A percentile compares a stretch with the other conserved stretches of the same genome.
phyloP scores from a whole-genome alignment of 306 rosid genomes.

The Cucumis hystrix region DNA sequence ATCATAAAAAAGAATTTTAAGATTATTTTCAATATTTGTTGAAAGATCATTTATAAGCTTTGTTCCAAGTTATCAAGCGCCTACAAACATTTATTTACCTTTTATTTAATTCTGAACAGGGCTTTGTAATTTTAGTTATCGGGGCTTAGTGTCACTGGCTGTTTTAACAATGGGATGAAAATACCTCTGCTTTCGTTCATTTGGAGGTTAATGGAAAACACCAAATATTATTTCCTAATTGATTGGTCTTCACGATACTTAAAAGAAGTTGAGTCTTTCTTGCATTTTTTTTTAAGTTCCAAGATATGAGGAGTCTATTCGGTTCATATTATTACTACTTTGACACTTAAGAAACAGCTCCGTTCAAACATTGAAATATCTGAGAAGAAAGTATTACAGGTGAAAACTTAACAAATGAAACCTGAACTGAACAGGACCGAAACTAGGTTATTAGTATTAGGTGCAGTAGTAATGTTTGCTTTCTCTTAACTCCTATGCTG shows the following conservation, averaged over 20 bases:
- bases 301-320: not conserved
- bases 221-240: too few relatives aligned
- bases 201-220: too few relatives aligned
- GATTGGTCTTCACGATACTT: not conserved
- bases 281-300: not conserved
- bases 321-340: not conserved
- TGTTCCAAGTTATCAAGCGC: too few relatives aligned
- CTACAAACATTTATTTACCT: too few relatives aligned
- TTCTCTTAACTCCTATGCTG: constrained; percentile 14
- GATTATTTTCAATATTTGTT: too few relatives aligned
- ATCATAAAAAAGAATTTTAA: not conserved
- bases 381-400: not conserved
- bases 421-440: not conserved
- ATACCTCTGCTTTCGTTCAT: too few relatives aligned
- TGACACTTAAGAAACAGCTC: not conserved
- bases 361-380: not conserved
- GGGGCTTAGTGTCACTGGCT: too few relatives aligned
- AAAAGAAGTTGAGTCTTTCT: not conserved
- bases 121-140: too few relatives aligned
- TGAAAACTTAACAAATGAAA: not conserved
- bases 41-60: too few relatives aligned
- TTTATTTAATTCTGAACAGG: too few relatives aligned
- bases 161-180: too few relatives aligned
- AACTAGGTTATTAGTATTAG: not conserved
- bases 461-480: constrained; percentile 3